A percentile compares a stretch with the other conserved stretches of the same genome.
phyloP scores from a whole-genome alignment of 1,139 yeast genomes.

The Taphrina deformans region DNA sequence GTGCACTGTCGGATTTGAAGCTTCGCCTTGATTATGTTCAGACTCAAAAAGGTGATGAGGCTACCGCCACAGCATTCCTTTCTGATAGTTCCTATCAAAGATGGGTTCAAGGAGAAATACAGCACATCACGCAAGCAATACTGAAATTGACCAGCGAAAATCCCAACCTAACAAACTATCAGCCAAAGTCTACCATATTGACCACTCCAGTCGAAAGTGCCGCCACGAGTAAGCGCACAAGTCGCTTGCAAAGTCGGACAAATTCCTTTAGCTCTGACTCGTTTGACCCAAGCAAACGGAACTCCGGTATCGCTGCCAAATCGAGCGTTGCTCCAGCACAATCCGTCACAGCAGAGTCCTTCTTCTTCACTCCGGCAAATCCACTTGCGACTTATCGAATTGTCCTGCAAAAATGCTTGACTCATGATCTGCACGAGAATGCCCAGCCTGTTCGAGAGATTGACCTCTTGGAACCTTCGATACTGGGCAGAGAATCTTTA shows the following conservation, averaged over 20 bases:
- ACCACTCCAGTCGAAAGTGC: neutral
- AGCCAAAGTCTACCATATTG: neutral
- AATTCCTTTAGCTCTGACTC: neutral
- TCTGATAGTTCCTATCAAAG: neutral
- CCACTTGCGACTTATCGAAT: neutral
- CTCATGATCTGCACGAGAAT: neutral
- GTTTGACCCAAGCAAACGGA: neutral
- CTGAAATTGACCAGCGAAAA: slow-evolving; percentile 19
- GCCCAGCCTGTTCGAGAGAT: neutral
- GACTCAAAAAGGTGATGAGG: neutral
- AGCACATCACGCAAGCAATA: slow-evolving; percentile 9
- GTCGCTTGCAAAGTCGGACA: neutral
- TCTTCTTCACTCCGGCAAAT: slow-evolving; percentile 15
- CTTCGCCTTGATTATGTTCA: neutral
- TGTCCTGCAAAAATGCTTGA: slow-evolving; percentile 8
- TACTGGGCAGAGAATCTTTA: slow-evolving; percentile 8
- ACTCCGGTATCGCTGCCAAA: neutral
- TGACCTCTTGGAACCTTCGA: neutral
- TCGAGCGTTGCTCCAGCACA: neutral
- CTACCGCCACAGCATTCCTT: neutral
- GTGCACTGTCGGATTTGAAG: slow-evolving; percentile 12
- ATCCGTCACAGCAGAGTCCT: neutral
- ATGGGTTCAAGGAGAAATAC: slow-evolving; percentile 17
- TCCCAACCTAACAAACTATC: neutral
- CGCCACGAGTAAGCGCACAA: neutral